phyloP scores from a whole-genome alignment of 441 rosid species.

The Mallotus japonicus region DNA sequence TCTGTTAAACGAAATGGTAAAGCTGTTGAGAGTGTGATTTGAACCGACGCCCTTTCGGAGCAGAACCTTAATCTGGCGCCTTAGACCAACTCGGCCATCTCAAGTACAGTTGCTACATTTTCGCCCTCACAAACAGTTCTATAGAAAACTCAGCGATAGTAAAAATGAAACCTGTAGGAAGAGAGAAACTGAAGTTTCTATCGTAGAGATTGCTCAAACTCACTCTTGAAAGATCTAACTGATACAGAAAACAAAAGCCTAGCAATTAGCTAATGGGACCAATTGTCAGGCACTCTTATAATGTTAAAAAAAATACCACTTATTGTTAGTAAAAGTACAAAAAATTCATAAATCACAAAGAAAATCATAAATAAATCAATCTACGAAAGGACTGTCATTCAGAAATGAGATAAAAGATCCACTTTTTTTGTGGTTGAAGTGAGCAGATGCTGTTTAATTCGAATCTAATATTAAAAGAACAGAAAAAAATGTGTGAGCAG shows the following conservation, averaged over 20 bases:
- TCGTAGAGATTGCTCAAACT: background rate
- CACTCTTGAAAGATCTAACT: background rate
- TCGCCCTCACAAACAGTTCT: too few relatives aligned
- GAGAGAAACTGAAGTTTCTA: background rate
- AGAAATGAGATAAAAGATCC: background rate
- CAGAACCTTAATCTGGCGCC: conserved; percentile 99
- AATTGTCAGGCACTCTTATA: too few relatives aligned
- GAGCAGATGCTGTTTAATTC: conserved; percentile 12
- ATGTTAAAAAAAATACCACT: background rate
- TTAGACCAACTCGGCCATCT: conserved; percentile 99
- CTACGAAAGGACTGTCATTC: background rate
- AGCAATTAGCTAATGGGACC: too few relatives aligned
- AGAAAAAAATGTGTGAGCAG: background rate
- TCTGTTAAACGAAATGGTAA: too few relatives aligned
- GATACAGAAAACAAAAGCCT: background rate
- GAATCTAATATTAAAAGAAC: background rate
- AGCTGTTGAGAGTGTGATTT: conserved; percentile 85
- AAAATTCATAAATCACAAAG: background rate
- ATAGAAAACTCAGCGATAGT: too few relatives aligned
- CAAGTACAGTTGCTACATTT: conserved; percentile 16
- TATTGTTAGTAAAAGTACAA: background rate
- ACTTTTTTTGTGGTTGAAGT: conserved; percentile 4
- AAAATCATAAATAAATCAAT: conserved; percentile 18
- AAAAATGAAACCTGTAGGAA: too few relatives aligned
- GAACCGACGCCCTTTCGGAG: conserved; percentile 99